Evolutionary conservation across 441 rosid genomes (phyloP), one percentile per base, ranked within the genome.

Genomic region (Populus hybrid): DNA sequence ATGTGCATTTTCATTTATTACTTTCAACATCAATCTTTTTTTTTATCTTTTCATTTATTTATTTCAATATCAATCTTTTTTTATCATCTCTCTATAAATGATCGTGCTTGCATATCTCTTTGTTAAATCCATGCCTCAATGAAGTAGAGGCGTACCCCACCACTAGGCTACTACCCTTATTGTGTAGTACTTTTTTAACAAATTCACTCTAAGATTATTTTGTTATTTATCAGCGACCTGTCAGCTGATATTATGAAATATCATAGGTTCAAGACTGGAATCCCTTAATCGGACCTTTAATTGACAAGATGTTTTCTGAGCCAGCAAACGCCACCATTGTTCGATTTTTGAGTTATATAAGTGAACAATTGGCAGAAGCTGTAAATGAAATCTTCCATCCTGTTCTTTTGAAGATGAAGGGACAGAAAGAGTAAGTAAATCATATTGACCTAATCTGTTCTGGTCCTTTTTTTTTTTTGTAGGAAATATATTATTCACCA

Each of bases 241-340:
- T 40, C 50, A 40, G 16, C 57, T 46, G 57, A 46, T 82, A 77
- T 73, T 59, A 35, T 80, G 76, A 59, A 69, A 76, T 77, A 75
- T 81, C 71, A 35, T 85, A 95, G 98, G 97, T 94, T 73, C 85
- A 86, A 80, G 91, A 92, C 83, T 94, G 99, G 98, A 86, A 81
- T 54, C 61, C 84, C 78, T 85, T 92, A 82, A 86, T 88, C 78
- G 90, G 82, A 64, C 88, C 94, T 54, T 79, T 95, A 84, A 85
- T 93, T 73, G 93, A 91, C 75, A 94, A 95, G 91, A 87, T 95
- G 95, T 94, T 92, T 83, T 79, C 87, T 24, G 97, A 95, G 87
- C 98, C 99, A 84, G 88, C 92, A 82, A 95, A 95, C 88, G 90
- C 94, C 64, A 88, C 79, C 81, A 79, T 93, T 67, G 92, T 95